phyloP scores from a whole-genome alignment of 179 eudicot species.

The Camellia oleifera region DNA sequence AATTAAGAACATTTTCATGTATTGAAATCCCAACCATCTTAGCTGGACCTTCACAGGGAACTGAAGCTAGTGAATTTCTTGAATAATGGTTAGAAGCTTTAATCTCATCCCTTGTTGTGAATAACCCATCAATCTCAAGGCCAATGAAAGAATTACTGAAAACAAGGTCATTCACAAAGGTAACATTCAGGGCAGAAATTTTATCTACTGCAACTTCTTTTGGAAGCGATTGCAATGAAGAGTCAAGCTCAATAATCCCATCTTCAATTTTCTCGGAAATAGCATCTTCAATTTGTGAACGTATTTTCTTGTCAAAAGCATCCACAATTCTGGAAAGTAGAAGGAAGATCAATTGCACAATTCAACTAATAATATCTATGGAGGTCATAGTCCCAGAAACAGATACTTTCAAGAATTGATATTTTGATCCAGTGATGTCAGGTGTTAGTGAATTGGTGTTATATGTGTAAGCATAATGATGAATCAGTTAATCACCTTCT shows the following conservation, averaged over 20 bases:
- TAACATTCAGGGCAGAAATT: conserved; percentile 42
- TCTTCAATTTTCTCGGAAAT: conserved; percentile 58
- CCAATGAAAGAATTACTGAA: conserved; percentile 39
- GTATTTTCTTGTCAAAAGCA: conserved; percentile 67
- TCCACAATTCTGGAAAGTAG: conserved; percentile 55
- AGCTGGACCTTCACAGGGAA: conserved; percentile 46
- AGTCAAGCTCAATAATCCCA: conserved; percentile 45
- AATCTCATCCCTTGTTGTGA: conserved; percentile 37
- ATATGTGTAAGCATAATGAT: too few species aligned
- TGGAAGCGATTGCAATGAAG: conserved; percentile 61
- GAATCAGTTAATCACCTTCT: too few species aligned
- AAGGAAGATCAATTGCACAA: not conserved
- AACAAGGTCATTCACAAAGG: conserved; percentile 32
- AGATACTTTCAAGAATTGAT: not conserved
- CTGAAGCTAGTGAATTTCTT: conserved; percentile 26
- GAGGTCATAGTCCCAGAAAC: conserved; percentile 26
- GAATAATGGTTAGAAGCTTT: conserved; percentile 10
- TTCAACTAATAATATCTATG: conserved; percentile 24
- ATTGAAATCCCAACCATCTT: conserved; percentile 74
- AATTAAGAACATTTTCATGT: conserved; percentile 70
- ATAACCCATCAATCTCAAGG: conserved; percentile 46
- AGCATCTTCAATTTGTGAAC: conserved; percentile 73
- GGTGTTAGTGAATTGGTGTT: too few species aligned
- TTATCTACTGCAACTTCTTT: conserved; percentile 57
- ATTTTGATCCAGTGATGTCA: too few species aligned